Evolutionary conservation across 192 early-diverging fungal species (phyloP).

Genomic region (Backusella macrospora): DNA sequence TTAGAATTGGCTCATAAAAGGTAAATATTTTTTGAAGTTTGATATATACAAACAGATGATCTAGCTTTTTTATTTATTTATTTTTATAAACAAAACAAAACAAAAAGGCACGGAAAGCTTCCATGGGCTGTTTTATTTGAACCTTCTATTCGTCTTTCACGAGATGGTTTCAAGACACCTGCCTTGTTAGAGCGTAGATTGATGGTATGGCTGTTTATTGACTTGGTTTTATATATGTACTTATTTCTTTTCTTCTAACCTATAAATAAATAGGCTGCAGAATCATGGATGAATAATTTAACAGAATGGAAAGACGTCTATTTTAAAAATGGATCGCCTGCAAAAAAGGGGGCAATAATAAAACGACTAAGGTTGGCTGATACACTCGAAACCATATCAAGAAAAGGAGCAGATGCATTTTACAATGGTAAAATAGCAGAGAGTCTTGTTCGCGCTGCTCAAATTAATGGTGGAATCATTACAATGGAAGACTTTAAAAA

Average conservation of each 20-base stretch:
- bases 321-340: constrained; percentile 68
- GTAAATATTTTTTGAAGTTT: constrained; percentile 32
- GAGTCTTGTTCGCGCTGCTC: constrained; percentile 63
- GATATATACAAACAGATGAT: too few species aligned
- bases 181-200: background rate
- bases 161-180: constrained; percentile 63
- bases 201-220: background rate
- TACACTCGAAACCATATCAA: constrained; percentile 64
- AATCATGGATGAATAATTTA: constrained; percentile 39
- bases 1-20: constrained; percentile 74
- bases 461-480: constrained; percentile 72
- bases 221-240: background rate
- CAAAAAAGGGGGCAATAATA: constrained; percentile 67
- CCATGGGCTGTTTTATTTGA: constrained; percentile 80
- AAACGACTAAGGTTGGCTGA: constrained; percentile 57
- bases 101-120: constrained; percentile 70
- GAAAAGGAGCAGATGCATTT: constrained; percentile 62
- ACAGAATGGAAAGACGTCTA: constrained; percentile 58
- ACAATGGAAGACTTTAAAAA: constrained; percentile 70
- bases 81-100: background rate
- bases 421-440: constrained; percentile 63
- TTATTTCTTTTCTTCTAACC: too few species aligned
- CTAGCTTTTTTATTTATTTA: background rate
- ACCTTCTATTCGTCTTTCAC: constrained; percentile 73
- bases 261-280: background rate